Evolutionary conservation across 805 yeast genomes (phyloP).

Genomic region (Cyberlindnera euphorbiiphila): DNA sequence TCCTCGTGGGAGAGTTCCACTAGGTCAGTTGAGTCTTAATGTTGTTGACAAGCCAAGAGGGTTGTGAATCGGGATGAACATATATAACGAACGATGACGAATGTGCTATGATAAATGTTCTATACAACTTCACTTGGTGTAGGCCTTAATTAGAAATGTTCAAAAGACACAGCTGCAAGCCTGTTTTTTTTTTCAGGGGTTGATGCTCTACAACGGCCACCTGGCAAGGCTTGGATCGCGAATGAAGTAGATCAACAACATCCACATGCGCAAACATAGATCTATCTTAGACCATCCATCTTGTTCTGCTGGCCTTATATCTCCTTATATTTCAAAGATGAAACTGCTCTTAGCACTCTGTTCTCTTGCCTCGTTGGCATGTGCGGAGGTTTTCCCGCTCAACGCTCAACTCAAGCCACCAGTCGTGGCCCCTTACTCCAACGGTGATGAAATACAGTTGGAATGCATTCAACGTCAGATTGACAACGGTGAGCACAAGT

Average conservation of each 20-base stretch:
- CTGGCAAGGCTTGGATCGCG: no score
- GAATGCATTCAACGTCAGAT: slow-evolving; percentile 67
- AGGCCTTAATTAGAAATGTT: no score
- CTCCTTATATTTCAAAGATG: slow-evolving; percentile 1
- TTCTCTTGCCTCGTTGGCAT: slow-evolving; percentile 1
- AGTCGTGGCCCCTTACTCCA: slow-evolving; percentile 25
- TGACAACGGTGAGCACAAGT: slow-evolving; percentile 72
- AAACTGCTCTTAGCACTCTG: neutral
- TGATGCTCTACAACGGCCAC: no score
- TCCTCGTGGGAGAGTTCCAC: slow-evolving; percentile 12
- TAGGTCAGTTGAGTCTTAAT: slow-evolving; percentile 15
- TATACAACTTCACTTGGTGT: no score
- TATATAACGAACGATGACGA: no score
- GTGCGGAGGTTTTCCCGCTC: slow-evolving; percentile 18
- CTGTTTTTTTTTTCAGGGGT: no score
- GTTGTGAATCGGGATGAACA: no score
- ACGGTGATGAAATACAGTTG: slow-evolving; percentile 42
- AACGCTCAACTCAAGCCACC: slow-evolving; percentile 17
- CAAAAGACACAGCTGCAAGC: no score
- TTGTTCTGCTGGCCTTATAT: neutral
- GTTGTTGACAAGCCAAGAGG: slow-evolving; percentile 11
- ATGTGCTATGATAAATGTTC: no score
- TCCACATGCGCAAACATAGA: no score
- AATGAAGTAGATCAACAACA: no score
- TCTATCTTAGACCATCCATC: no score